Conservation (phyloP, 177 flowering plant species). For the Telopea speciosissima region DNA sequence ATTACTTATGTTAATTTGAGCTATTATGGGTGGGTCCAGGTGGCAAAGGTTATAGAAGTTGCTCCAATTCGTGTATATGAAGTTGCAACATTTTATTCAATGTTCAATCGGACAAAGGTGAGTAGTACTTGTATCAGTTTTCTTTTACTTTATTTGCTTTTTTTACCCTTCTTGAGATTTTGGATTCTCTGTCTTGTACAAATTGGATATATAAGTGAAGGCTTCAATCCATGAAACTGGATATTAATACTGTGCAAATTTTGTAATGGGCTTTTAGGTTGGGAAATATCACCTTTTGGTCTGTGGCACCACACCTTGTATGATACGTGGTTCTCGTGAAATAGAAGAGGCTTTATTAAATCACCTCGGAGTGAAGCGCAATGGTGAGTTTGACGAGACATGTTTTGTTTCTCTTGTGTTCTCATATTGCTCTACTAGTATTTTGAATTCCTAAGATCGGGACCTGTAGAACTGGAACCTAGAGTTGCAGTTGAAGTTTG, state of each 20-base stretch:
- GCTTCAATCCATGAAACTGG: not conserved
- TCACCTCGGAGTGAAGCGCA: slow-evolving; percentile 94
- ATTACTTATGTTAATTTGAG: slow-evolving; percentile 8
- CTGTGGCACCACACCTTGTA: slow-evolving; percentile 98
- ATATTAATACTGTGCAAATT: not conserved
- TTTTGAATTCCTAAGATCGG: not conserved
- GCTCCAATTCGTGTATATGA: slow-evolving; percentile 98
- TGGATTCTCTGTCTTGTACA: not conserved
- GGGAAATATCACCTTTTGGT: slow-evolving; percentile 96
- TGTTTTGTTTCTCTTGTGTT: not conserved
- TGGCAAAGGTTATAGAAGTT: slow-evolving; percentile 88
- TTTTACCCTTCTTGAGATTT: not conserved
- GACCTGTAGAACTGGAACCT: slow-evolving; percentile 1
- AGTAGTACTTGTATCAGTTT: not conserved
- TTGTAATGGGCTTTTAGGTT: slow-evolving; percentile 43
- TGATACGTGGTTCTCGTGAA: slow-evolving; percentile 98
- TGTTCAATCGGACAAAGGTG: slow-evolving; percentile 95
- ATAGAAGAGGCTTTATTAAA: slow-evolving; percentile 87
- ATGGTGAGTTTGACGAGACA: slow-evolving; percentile 46
- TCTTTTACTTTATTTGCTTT: not conserved
- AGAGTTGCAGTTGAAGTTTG: not conserved
- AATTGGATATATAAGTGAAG: not conserved
- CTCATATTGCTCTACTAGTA: not conserved
- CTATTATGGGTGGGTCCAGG: slow-evolving; percentile 40
- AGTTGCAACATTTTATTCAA: slow-evolving; percentile 96